Conservation (phyloP, 352 stramenopile species). For the Phytophthora syringae region DNA sequence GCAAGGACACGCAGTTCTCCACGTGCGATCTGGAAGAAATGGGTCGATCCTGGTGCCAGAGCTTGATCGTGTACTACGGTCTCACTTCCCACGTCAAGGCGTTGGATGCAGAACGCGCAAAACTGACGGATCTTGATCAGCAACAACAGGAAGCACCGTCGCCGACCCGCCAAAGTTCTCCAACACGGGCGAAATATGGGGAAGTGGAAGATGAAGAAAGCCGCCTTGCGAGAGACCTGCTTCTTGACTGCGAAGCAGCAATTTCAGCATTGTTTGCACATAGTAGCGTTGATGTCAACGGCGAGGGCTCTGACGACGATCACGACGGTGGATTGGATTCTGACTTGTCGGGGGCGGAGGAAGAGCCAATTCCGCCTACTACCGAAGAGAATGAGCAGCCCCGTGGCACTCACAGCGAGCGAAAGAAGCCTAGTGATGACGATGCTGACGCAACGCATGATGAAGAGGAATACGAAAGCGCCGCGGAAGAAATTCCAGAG, state of each 20-base stretch:
- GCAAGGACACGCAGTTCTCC: slow-evolving; percentile 81
- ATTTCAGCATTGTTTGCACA: slow-evolving; percentile 62
- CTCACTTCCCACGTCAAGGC: slow-evolving; percentile 55
- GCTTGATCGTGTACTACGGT: slow-evolving; percentile 76
- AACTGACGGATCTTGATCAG: background rate
- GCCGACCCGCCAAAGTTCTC: background rate
- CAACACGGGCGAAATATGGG: background rate
- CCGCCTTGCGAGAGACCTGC: slow-evolving; percentile 35
- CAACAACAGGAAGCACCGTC: slow-evolving; percentile 9
- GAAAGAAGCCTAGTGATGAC: background rate
- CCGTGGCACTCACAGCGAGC: background rate
- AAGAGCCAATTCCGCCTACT: slow-evolving; percentile 69
- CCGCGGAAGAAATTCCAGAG: slow-evolving; percentile 32
- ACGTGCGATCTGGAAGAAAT: slow-evolving; percentile 80
- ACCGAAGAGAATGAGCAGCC: slow-evolving; percentile 12
- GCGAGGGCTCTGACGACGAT: slow-evolving; percentile 18
- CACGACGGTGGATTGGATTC: slow-evolving; percentile 43
- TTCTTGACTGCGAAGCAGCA: slow-evolving; percentile 68
- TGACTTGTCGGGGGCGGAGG: slow-evolving; percentile 67
- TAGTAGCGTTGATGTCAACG: slow-evolving; percentile 31
- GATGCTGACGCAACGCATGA: slow-evolving; percentile 1
- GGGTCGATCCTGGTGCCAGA: slow-evolving; percentile 76
- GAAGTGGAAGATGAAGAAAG: slow-evolving; percentile 33
- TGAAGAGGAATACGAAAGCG: slow-evolving; percentile 42
- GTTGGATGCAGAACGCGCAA: slow-evolving; percentile 33